Evolutionary conservation across 768 basidiomycete genomes (phyloP).

Genomic region (Pulveroboletus ravenelii): DNA sequence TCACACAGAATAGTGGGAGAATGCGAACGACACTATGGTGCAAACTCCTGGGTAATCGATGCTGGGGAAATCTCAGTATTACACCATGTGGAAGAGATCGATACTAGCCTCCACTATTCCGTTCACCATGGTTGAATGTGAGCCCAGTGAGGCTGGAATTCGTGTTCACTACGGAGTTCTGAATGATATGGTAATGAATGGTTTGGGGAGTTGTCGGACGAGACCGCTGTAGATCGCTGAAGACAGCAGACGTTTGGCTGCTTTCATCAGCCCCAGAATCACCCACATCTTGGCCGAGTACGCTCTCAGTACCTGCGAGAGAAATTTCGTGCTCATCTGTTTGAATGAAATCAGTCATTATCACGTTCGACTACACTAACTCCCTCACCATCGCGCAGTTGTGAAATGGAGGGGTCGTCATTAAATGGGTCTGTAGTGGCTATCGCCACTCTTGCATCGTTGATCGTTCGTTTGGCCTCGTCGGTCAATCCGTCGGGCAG

Average conservation of each 20-base stretch:
- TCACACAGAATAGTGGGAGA: background rate
- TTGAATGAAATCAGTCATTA: background rate
- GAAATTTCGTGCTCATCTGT: background rate
- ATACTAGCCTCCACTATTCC: background rate
- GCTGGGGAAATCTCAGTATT: background rate
- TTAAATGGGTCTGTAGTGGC: background rate
- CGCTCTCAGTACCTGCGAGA: background rate
- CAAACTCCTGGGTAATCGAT: background rate
- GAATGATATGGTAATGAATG: background rate
- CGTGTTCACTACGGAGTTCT: constrained; percentile 4
- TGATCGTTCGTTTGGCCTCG: background rate
- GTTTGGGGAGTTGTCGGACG: background rate
- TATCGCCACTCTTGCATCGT: background rate
- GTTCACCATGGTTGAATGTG: background rate
- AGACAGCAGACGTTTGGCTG: background rate
- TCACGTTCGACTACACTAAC: background rate
- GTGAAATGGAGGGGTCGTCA: background rate
- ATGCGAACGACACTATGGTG: background rate
- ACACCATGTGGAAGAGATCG: background rate
- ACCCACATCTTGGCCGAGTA: background rate
- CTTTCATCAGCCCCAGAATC: background rate
- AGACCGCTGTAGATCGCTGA: background rate
- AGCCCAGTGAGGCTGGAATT: background rate
- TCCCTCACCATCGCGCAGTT: constrained; percentile 1
- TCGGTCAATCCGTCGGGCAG: background rate